phyloP scores from a whole-genome alignment of 352 stramenopile genomes.

The Pelagophyceae sp. region DNA sequence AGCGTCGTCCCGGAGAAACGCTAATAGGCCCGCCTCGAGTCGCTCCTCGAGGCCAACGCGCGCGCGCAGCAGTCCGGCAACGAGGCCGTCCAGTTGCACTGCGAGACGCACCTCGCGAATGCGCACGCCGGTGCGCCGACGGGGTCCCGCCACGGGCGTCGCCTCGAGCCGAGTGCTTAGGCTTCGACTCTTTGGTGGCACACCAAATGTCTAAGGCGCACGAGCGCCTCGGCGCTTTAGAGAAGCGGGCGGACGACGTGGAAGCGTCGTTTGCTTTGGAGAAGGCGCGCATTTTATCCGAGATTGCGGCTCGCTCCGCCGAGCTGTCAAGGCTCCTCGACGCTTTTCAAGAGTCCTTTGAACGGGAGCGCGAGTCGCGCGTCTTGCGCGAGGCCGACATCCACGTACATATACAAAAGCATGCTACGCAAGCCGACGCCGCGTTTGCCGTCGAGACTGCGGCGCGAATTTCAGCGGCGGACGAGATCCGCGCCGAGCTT shows the following conservation, averaged over 20 bases:
- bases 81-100: neutral
- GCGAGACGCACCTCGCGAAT: neutral
- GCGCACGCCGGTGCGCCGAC: neutral
- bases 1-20: no score
- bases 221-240: neutral
- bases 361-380: neutral
- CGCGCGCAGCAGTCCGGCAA: neutral
- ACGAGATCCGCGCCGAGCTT: no score
- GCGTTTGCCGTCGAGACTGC: neutral
- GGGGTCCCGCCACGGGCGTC: no score
- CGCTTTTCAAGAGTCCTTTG: conserved; percentile 2
- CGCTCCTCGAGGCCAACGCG: neutral
- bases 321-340: conserved; percentile 1
- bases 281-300: neutral
- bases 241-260: neutral
- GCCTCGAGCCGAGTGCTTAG: no score
- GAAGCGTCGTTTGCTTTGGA: neutral
- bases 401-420: neutral
- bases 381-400: neutral
- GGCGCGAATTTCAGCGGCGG: no score
- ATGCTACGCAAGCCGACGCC: neutral
- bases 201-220: neutral
- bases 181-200: neutral
- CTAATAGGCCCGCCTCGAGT: conserved; percentile 2
- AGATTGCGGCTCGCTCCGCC: neutral